These are phyloP conservation scores for Leccinum imitatum DNA, from an alignment of 768 basidiomycete species.

Conservation along the genomic window DNA sequence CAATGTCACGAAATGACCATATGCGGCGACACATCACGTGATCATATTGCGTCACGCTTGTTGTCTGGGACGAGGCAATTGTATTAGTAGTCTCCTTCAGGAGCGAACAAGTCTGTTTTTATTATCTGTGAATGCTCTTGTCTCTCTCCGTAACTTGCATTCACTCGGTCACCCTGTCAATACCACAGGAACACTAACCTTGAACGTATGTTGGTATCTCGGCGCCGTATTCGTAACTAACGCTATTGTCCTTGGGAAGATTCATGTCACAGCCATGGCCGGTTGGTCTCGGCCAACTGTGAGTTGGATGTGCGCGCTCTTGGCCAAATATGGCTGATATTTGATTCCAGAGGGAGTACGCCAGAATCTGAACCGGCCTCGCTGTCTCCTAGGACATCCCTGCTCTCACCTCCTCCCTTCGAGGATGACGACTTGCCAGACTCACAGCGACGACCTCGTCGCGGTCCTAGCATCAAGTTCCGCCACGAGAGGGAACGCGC, in stretches of 20 bases:
- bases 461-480: conserved; percentile 35
- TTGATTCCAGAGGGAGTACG: conserved; percentile 8
- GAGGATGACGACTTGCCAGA: conserved; percentile 7
- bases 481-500: conserved; percentile 35
- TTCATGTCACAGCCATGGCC: conserved; percentile 30
- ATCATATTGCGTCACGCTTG: conserved; percentile 16
- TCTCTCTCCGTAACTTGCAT: not conserved
- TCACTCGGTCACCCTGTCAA: not conserved
- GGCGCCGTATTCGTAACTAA: conserved; percentile 5
- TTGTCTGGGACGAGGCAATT: conserved; percentile 14
- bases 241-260: conserved; percentile 5
- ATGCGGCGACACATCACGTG: conserved; percentile 13
- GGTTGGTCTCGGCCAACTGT: conserved; percentile 16
- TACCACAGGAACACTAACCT: not conserved
- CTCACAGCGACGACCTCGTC: conserved; percentile 8
- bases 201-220: conserved; percentile 8
- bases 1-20: conserved; percentile 11
- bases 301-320: conserved; percentile 11
- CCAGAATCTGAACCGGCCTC: conserved; percentile 31
- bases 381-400: conserved; percentile 28
- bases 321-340: conserved; percentile 1
- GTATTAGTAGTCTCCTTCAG: conserved; percentile 1
- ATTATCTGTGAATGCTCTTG: conserved; percentile 10
- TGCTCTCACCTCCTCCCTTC: conserved; percentile 28
- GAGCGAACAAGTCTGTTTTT: conserved; percentile 3